Evolutionary conservation across 495 filamentous ascomycete species (phyloP).

Genomic region (Podospora bellae-mahoneyi): DNA sequence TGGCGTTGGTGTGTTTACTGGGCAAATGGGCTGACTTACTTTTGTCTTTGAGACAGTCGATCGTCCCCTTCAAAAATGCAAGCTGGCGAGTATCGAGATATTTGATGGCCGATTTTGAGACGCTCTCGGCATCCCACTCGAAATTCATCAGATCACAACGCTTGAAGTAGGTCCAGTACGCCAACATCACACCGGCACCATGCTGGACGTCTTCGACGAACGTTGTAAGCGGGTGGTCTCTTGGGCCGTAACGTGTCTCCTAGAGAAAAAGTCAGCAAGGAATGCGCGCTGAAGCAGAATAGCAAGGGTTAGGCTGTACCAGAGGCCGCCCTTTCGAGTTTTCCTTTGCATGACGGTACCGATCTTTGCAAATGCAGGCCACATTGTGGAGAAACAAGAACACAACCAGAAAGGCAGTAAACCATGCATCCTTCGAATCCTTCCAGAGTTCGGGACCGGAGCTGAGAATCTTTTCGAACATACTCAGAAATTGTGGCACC

Average conservation of each 20-base stretch:
- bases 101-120: background rate
- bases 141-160: slow-evolving; percentile 26
- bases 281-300: background rate
- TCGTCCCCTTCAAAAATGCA: slow-evolving; percentile 20
- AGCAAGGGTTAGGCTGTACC: slow-evolving; percentile 8
- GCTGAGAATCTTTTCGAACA: slow-evolving; percentile 32
- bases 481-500: slow-evolving; percentile 18
- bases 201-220: slow-evolving; percentile 30
- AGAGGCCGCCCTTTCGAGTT: slow-evolving; percentile 12
- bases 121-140: slow-evolving; percentile 19
- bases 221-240: slow-evolving; percentile 15
- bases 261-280: slow-evolving; percentile 10
- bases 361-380: slow-evolving; percentile 21
- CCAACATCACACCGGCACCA: slow-evolving; percentile 25
- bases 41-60: slow-evolving; percentile 15
- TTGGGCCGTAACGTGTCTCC: slow-evolving; percentile 30
- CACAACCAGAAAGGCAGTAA: slow-evolving; percentile 39
- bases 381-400: slow-evolving; percentile 37
- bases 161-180: slow-evolving; percentile 33
- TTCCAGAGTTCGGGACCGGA: slow-evolving; percentile 11
- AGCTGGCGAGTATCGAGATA: slow-evolving; percentile 21
- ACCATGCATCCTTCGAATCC: slow-evolving; percentile 34
- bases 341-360: slow-evolving; percentile 18
- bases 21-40: background rate
- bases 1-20: background rate